A percentile compares a stretch with the other conserved stretches of the same genome.
Conservation (phyloP, 495 filamentous ascomycete genomes). For the Halenospora varia region DNA sequence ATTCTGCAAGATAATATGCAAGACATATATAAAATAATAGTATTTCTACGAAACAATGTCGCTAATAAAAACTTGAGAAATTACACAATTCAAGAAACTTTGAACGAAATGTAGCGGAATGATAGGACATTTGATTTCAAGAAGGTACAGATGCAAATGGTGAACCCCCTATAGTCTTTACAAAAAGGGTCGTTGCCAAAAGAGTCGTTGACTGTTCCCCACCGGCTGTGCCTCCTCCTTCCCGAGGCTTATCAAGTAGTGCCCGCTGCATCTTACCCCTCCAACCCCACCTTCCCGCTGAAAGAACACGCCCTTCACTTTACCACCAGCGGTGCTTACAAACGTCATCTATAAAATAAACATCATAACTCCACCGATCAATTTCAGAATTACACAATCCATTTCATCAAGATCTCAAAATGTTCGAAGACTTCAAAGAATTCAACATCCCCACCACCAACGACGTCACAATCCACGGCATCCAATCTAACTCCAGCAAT, state of each 20-base stretch:
- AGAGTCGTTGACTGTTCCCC: neutral
- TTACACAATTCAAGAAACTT: no score
- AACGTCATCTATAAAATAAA: neutral
- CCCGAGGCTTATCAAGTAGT: neutral
- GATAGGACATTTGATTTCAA: no score
- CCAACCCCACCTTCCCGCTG: neutral
- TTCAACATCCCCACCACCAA: conserved; percentile 19
- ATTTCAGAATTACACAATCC: neutral
- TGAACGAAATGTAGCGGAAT: no score
- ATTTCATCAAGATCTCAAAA: neutral
- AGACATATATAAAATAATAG: no score
- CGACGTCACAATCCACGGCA: conserved; percentile 29
- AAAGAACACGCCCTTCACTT: neutral
- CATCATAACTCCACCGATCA: neutral
- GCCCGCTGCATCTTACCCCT: neutral
- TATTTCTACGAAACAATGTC: no score
- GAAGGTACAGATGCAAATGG: no score
- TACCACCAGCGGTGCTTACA: neutral
- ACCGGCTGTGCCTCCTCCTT: neutral
- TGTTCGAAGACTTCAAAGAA: conserved; percentile 20
- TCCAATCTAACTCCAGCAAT: conserved; percentile 15
- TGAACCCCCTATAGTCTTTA: no score
- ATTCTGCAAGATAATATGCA: no score
- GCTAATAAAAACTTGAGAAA: no score
- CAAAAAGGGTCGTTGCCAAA: no score